Base-by-base conservation (phyloP, 805 yeast species). In the Barnettozyma vustinii region DNA sequence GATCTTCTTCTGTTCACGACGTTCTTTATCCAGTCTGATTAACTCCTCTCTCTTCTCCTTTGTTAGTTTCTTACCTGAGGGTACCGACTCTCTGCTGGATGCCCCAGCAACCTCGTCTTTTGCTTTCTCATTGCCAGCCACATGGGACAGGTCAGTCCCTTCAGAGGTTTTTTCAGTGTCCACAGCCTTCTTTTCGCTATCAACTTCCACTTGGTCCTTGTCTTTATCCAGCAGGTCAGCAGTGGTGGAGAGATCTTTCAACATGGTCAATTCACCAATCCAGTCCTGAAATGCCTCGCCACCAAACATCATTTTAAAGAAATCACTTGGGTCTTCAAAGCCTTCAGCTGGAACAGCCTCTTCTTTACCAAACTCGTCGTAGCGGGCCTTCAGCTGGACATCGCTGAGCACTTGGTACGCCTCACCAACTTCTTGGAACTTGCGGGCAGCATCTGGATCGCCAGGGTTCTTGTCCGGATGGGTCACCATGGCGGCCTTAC, bases 381-480 rank as follows among this genome's bases (percentile, higher is more conserved):
- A 94, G 13, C 80, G 72, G 21, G 74, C 72, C 52, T 97, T 78
- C 46, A 85, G 68, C 9, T 75, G 77, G 0, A 78, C 72, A 64
- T 94, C 94, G 59, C 85, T 84, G 52, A 94, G 70, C 0, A 94
- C 87, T 56, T 86, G 90, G 58, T 85, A 87, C 0, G 92, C 92
- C 53, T 72, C 74, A 47, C 79, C 75, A 21, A 77, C 73, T 49
- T 79, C 87, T 67, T 94, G 97, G 68, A 94, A 94, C 59, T 84
- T 83, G 45, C 77, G 80, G 13, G 92, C 89, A 15, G 99, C 99
- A 12, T 79, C 77, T 37, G 94, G 95, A 64, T 94, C 96, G 60
- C 86, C 83, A n/a, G 96, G 96, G 62, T 92, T 89, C 71, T 94
- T 94, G 66, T 94, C 99, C 1, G 99, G 99, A 66, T 92, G 99